Evolutionary conservation across 257 asterid species (phyloP), one percentile per base, ranked within the genome.

Genomic region (Nemophila menziesii): DNA sequence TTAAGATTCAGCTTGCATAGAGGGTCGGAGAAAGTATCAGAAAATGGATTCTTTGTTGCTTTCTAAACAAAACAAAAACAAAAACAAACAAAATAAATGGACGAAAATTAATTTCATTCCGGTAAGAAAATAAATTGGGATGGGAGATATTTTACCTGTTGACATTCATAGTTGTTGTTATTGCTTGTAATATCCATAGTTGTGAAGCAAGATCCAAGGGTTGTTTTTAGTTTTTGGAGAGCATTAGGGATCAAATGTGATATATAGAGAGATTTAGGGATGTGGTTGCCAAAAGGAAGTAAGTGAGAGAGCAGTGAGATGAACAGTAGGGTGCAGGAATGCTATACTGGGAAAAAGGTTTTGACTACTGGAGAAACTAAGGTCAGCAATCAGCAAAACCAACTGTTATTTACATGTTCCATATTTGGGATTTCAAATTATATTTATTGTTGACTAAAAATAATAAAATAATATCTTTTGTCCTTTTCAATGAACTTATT

Each of bases 1-100:
- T 75, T 78, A 49, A 89, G 84, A 52, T 78, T 75, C 73, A 89
- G 74, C 63, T 75, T 78, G 75, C 93, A 84, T 20, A 80, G 63
- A 13, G 97, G 86, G 60, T 80, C 92, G 27, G 70, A 42, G 47
- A 73, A 69, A 16, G 72, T 49, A 42, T 78, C 87, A 49, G 73
- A 51, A 44, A 78, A 79, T 19, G 76, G 92, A 64, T 74, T 79
- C 62, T 68, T 69, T 49, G 53, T 40, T 56, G 69, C 66, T 57
- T 70, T 90, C 96, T 86, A 43, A 3, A 40, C 49, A 61, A 20
- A 14, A 16, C 26, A 49, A 43, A 16, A 8, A 55, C 2, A 64
- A 43, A 21, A 23, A 54, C 38, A 34, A 34, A 12, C 2, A 49
- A 22, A 26, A 44, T 5, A 46, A 49, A 4, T 26, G 10, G 5